Conservation (phyloP, 768 basidiomycete species). For the Lactifluus piperatus region DNA sequence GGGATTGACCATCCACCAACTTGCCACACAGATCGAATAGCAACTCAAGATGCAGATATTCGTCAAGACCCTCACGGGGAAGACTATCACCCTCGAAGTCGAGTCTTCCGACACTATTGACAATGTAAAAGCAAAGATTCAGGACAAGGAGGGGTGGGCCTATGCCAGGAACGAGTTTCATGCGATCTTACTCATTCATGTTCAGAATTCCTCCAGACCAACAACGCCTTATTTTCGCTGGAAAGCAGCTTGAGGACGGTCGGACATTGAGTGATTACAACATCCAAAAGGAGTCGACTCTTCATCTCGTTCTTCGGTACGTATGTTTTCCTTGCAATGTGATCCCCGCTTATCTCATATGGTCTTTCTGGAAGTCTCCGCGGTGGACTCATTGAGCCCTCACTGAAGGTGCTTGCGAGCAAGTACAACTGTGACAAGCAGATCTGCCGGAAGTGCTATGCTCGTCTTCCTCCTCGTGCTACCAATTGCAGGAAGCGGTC, state of each 20-base stretch:
- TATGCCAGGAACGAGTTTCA: background rate
- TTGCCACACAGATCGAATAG: background rate
- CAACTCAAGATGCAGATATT: constrained; percentile 44
- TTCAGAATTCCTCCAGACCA: constrained; percentile 86
- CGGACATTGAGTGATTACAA: constrained; percentile 96
- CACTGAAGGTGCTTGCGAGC: constrained; percentile 91
- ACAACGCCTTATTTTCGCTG: constrained; percentile 93
- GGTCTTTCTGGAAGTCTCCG: constrained; percentile 55
- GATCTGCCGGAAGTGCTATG: constrained; percentile 99
- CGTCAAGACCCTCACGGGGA: constrained; percentile 87
- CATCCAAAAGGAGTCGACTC: constrained; percentile 97
- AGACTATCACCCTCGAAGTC: constrained; percentile 98
- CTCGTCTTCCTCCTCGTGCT: constrained; percentile 96
- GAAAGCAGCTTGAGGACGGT: constrained; percentile 98
- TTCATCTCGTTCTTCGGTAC: constrained; percentile 93
- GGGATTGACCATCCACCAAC: background rate
- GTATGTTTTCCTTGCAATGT: constrained; percentile 22
- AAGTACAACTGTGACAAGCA: constrained; percentile 99
- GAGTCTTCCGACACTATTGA: constrained; percentile 96
- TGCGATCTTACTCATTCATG: background rate
- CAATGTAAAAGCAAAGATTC: constrained; percentile 83
- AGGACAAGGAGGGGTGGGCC: constrained; percentile 68
- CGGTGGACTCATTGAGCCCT: constrained; percentile 99
- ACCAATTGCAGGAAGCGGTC: constrained; percentile 98
- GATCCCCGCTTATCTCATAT: constrained; percentile 4